Base-by-base conservation (phyloP, 2,329 filamentous ascomycete genomes). In the Decorospora gaudefroyi region DNA sequence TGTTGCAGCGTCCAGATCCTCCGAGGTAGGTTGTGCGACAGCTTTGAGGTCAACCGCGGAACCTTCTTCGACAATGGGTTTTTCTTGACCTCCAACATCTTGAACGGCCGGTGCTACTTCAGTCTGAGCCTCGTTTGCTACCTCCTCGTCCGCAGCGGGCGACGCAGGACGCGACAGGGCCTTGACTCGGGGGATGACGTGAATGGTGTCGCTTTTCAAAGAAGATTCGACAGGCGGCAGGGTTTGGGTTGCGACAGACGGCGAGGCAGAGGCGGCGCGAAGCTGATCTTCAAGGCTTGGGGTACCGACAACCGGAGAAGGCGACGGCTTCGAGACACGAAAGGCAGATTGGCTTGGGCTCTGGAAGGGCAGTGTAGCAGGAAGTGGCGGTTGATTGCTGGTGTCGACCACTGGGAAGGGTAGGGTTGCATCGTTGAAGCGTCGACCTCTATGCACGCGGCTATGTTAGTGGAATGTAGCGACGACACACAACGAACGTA, bases 371-470 rank as follows among this genome's bases (percentile, higher is more conserved):
- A 64, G 40, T 22, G 60, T 58, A 16, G 55, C 49, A 21, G 64
- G 53, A 34, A 62, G 51, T 11, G 59, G 49, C 53, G 62, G 43
- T 37, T 62, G 51, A 23, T 57, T 53, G 40, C 59, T 60, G 57
- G 45, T n/a, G 22, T 59, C 53, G 42, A 55, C 46, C 44, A 38
- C 48, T 29, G 65, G 64, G 45, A 61, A 65, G 49, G 76, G 78
- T 28, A 81, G 72, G 37, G 78, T 78, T 53, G 74, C 67, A 66
- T 81, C 78, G 64, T 80, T 72, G 69, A 82, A 84, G 62, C 73
- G 74, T 49, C 76, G 78, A 57, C 78, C 78, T 75, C 81, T 83
- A 57, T 28, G 55, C 28, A 52, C 51, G 42, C 43, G 42, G 35
- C 44, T 30, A 41, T 40, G 61, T 69, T 42, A 69, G 65, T 57